A percentile compares a stretch with the other conserved stretches of the same genome.
Conservation (phyloP, 2,329 filamentous ascomycete species). For the Alternaria panax region DNA sequence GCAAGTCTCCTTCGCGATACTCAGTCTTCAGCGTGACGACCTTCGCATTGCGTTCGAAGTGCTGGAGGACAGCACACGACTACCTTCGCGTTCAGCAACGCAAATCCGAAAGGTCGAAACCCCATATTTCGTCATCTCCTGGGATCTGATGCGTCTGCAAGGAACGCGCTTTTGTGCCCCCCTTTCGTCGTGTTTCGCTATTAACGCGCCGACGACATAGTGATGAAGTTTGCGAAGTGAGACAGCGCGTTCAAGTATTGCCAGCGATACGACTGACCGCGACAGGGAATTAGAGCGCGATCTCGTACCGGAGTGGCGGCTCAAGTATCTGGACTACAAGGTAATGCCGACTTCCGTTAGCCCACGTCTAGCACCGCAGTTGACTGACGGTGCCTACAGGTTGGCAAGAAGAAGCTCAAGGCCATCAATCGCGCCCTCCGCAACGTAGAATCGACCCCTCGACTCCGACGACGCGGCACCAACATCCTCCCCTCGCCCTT, state of each 20-base stretch:
- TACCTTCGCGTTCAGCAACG: neutral
- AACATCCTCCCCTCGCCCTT: constrained; percentile 45
- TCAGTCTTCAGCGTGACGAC: constrained; percentile 1
- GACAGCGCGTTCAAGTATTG: constrained; percentile 26
- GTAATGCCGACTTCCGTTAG: constrained; percentile 50
- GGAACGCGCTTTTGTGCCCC: neutral
- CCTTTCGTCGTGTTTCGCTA: neutral
- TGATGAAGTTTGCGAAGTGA: constrained; percentile 70
- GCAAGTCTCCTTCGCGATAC: neutral
- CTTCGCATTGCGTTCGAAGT: constrained; percentile 1
- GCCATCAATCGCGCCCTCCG: constrained; percentile 76
- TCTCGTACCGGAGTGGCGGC: constrained; percentile 91
- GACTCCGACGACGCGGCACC: constrained; percentile 48
- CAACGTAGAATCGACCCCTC: constrained; percentile 62
- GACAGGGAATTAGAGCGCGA: constrained; percentile 80
- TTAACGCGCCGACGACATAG: constrained; percentile 19
- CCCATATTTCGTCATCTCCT: neutral
- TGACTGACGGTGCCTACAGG: constrained; percentile 47
- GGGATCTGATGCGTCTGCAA: constrained; percentile 2
- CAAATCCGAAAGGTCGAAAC: neutral
- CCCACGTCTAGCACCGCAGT: constrained; percentile 10
- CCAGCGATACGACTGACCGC: constrained; percentile 7
- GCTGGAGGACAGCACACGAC: neutral
- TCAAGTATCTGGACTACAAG: constrained; percentile 96
- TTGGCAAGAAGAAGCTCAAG: constrained; percentile 92